phyloP scores from a whole-genome alignment of 768 basidiomycete species.

The Mycena amicta region DNA sequence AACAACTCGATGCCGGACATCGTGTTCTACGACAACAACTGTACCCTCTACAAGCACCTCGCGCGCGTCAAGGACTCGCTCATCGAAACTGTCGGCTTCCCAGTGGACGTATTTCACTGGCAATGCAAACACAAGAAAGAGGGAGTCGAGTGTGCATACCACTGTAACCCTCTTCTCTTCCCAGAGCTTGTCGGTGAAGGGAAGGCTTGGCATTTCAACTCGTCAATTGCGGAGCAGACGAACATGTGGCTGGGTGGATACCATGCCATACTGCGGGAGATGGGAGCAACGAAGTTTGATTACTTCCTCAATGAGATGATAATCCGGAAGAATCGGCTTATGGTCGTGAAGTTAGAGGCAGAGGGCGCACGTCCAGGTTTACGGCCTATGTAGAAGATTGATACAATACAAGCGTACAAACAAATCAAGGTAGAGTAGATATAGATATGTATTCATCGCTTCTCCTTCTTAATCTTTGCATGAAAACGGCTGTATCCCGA shows the following conservation, averaged over 20 bases:
- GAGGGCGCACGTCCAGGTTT: not conserved
- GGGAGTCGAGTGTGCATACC: constrained; percentile 14
- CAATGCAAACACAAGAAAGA: constrained; percentile 36
- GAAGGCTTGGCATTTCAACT: constrained; percentile 34
- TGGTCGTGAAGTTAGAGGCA: not conserved
- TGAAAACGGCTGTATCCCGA: not conserved
- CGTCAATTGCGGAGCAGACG: constrained; percentile 31
- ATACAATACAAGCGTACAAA: not conserved
- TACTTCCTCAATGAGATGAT: constrained; percentile 17
- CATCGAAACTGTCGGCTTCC: constrained; percentile 26
- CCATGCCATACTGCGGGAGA: constrained; percentile 25
- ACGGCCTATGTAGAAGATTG: not conserved
- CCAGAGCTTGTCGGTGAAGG: constrained; percentile 22
- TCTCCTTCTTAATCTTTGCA: not conserved
- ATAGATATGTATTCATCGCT: not conserved
- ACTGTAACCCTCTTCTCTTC: constrained; percentile 19
- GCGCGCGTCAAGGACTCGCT: constrained; percentile 15
- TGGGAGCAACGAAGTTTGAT: constrained; percentile 22
- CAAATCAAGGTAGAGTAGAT: not conserved
- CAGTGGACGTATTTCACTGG: constrained; percentile 41
- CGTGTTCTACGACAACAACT: constrained; percentile 25
- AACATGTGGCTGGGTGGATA: constrained; percentile 37
- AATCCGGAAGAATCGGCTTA: too few relatives aligned
- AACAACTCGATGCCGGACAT: not conserved
- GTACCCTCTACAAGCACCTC: constrained; percentile 20